These are phyloP conservation scores for Pseudomicrostroma phylloplanum DNA, from an alignment of 1,284 basidiomycete genomes.

Conservation along the genomic window DNA sequence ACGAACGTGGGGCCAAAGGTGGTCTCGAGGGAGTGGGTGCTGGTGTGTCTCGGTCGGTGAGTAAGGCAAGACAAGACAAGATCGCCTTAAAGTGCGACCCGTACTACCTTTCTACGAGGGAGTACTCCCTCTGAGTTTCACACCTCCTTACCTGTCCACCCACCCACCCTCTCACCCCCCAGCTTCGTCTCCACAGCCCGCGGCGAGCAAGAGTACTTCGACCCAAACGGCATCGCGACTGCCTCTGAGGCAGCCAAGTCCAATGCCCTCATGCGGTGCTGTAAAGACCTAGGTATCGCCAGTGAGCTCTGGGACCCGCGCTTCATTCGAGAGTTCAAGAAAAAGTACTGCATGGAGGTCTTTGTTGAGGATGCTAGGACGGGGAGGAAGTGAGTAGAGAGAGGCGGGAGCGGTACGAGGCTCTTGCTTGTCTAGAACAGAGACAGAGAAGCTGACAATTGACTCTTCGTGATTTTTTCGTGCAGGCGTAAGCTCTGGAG, in stretches of 20 bases:
- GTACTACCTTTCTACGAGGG: too few relatives aligned
- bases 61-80: conserved; percentile 26
- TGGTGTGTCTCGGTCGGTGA: conserved; percentile 85
- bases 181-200: conserved; percentile 85
- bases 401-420: conserved; percentile 46
- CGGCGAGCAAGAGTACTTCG: conserved; percentile 96
- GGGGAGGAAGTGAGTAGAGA: conserved; percentile 68
- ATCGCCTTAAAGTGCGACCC: too few relatives aligned
- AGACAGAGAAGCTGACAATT: conserved; percentile 1
- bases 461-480: background rate
- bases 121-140: background rate
- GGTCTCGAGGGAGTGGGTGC: conserved; percentile 87
- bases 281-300: conserved; percentile 92
- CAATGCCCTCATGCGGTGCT: conserved; percentile 95
- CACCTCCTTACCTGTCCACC: conserved; percentile 3
- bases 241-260: conserved; percentile 93
- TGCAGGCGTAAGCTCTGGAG: conserved; percentile 42
- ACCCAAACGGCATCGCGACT: conserved; percentile 80
- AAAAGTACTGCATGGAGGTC: conserved; percentile 74
- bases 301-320: conserved; percentile 96
- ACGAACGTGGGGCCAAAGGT: conserved; percentile 69
- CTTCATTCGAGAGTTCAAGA: conserved; percentile 89
- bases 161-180: conserved; percentile 7
- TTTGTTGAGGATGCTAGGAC: conserved; percentile 73
- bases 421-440: background rate